A percentile compares a stretch with the other conserved stretches of the same genome.
phyloP scores from a whole-genome alignment of 495 filamentous ascomycete genomes.

The Hyaloscypha hepaticicola region DNA sequence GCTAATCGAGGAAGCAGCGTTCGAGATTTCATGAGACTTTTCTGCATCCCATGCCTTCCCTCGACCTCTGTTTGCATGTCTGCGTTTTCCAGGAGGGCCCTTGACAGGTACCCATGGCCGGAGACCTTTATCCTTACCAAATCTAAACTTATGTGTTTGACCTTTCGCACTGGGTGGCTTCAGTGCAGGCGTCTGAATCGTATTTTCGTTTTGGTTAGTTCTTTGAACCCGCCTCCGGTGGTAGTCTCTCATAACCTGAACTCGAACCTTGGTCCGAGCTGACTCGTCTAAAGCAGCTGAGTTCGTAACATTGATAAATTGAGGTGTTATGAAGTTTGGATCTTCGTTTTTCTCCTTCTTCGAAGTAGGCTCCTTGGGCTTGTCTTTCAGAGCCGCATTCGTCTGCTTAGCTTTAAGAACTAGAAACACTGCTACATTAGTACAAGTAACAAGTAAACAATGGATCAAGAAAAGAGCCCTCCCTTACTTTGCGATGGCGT shows the following conservation, averaged over 20 bases:
- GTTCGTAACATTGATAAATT: conserved; percentile 16
- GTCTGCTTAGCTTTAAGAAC: too few relatives aligned
- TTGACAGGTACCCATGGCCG: conserved; percentile 15
- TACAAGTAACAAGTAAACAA: too few relatives aligned
- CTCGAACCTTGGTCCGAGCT: conserved; percentile 14
- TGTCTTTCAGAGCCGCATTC: too few relatives aligned
- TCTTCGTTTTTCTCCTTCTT: not conserved
- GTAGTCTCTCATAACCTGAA: conserved; percentile 14
- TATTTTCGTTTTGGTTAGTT: not conserved
- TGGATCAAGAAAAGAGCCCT: not conserved
- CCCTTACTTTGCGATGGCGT: not conserved
- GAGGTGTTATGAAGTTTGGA: not conserved
- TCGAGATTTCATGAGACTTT: not conserved
- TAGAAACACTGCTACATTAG: too few relatives aligned
- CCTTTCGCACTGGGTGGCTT: conserved; percentile 5
- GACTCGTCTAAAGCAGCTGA: conserved; percentile 5
- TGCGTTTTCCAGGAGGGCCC: not conserved
- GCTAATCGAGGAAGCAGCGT: not conserved
- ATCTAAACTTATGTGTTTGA: conserved; percentile 18
- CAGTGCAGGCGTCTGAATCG: not conserved
- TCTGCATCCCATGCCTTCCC: not conserved
- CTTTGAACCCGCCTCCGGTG: conserved; percentile 13
- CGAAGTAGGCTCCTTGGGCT: not conserved
- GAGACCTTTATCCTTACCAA: conserved; percentile 9
- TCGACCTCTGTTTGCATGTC: not conserved